Conservation (phyloP, 768 basidiomycete species). For the Suillus occidentalis region DNA sequence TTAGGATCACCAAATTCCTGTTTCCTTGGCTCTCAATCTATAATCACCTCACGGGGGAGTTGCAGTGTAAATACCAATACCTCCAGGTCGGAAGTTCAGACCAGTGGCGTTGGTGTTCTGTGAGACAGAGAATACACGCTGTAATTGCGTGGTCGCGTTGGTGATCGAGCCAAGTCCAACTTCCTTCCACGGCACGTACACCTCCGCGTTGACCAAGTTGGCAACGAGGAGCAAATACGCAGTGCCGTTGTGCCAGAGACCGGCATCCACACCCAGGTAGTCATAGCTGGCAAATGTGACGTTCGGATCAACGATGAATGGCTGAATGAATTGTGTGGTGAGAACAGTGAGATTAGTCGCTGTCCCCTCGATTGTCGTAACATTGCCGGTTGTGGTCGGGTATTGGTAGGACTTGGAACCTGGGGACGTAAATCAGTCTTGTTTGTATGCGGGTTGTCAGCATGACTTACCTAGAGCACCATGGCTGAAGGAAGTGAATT, state of each 20-base stretch:
- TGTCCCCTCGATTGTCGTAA: slow-evolving; percentile 25
- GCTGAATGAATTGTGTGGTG: slow-evolving; percentile 13
- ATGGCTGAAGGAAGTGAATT: slow-evolving; percentile 25
- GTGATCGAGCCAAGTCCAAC: slow-evolving; percentile 20
- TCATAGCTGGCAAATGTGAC: slow-evolving; percentile 12
- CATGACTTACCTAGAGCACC: slow-evolving; percentile 22
- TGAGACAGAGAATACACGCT: slow-evolving; percentile 12
- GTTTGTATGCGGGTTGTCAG: neutral
- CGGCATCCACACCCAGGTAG: slow-evolving; percentile 23
- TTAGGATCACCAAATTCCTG: neutral
- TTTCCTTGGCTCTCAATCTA: neutral
- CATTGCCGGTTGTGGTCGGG: slow-evolving; percentile 22
- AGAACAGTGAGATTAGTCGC: slow-evolving; percentile 9
- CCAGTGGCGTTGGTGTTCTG: slow-evolving; percentile 23
- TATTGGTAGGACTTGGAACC: slow-evolving; percentile 31
- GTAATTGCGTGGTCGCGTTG: slow-evolving; percentile 20
- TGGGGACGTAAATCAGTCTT: slow-evolving; percentile 7
- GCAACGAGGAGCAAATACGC: slow-evolving; percentile 22
- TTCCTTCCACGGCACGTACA: slow-evolving; percentile 17
- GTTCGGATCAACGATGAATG: slow-evolving; percentile 21
- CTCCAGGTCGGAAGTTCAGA: slow-evolving; percentile 16
- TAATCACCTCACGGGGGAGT: slow-evolving; percentile 2
- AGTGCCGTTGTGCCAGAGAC: slow-evolving; percentile 25
- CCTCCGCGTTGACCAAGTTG: slow-evolving; percentile 5
- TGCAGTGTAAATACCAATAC: slow-evolving; percentile 24